phyloP scores from a whole-genome alignment of 192 early-diverging fungal species.

The Paraglomus brasilianum region DNA sequence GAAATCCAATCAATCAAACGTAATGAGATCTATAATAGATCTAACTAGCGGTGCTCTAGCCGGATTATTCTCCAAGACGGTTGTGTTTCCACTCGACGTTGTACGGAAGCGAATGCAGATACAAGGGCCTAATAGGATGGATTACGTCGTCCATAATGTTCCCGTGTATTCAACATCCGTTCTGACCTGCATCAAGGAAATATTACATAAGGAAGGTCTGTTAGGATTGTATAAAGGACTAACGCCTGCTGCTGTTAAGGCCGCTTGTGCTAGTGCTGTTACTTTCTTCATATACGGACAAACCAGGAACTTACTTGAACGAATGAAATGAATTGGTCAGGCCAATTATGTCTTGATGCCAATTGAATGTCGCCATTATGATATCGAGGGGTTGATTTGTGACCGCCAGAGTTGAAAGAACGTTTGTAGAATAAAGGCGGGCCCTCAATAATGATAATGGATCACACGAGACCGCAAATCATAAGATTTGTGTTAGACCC shows the following conservation, averaged over 20 bases:
- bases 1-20: conserved; percentile 14
- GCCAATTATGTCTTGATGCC: too few relatives aligned
- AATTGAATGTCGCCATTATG: too few relatives aligned
- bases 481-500: too few relatives aligned
- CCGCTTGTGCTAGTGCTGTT: conserved; percentile 79
- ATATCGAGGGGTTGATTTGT: too few relatives aligned
- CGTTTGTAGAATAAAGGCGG: too few relatives aligned
- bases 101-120: conserved; percentile 74
- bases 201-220: conserved; percentile 76
- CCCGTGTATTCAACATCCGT: conserved; percentile 65
- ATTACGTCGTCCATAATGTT: conserved; percentile 61
- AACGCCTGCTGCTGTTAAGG: conserved; percentile 82
- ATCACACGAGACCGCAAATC: too few relatives aligned
- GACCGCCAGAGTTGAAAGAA: too few relatives aligned
- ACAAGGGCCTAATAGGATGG: conserved; percentile 44
- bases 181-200: conserved; percentile 57
- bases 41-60: conserved; percentile 77
- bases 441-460: too few relatives aligned
- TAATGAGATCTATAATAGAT: conserved; percentile 40
- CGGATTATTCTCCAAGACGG: conserved; percentile 79
- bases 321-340: too few relatives aligned
- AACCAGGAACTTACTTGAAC: conserved; percentile 55
- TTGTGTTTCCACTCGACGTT: conserved; percentile 89
- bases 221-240: conserved; percentile 86
- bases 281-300: conserved; percentile 84